phyloP scores from a whole-genome alignment of 2,329 filamentous ascomycete genomes.

The Hypoxylon sp. region DNA sequence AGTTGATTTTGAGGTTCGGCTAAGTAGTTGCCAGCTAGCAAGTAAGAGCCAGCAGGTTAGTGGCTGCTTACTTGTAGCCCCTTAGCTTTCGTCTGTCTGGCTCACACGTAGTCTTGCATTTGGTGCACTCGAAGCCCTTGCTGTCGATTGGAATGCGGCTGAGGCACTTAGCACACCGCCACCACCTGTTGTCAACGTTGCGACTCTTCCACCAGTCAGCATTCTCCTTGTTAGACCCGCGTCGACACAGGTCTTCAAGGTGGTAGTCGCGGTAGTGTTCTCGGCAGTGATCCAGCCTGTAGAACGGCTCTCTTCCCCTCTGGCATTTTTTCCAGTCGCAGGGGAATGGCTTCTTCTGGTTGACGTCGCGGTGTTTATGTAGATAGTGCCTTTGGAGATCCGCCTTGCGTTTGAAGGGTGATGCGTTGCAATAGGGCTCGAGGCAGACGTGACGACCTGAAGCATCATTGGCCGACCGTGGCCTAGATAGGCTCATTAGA shows the following conservation, averaged over 20 bases:
- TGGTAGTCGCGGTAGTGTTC: constrained; percentile 71
- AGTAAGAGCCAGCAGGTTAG: background rate
- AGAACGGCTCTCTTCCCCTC: constrained; percentile 64
- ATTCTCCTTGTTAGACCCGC: constrained; percentile 49
- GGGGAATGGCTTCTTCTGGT: constrained; percentile 60
- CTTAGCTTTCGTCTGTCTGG: constrained; percentile 54
- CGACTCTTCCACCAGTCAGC: constrained; percentile 60
- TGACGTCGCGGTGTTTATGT: constrained; percentile 63
- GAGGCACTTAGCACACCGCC: constrained; percentile 70
- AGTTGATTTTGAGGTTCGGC: constrained; percentile 13
- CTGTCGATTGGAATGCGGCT: constrained; percentile 60
- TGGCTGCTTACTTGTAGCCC: constrained; percentile 40
- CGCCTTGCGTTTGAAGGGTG: constrained; percentile 66
- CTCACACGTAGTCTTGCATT: constrained; percentile 65
- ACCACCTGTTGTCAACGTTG: constrained; percentile 62
- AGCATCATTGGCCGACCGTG: constrained; percentile 31
- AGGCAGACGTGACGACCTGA: constrained; percentile 45
- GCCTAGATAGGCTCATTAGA: constrained; percentile 33
- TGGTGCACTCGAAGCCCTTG: constrained; percentile 62
- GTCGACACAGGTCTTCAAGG: constrained; percentile 62
- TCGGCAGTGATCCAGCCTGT: constrained; percentile 69
- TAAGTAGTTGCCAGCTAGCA: constrained; percentile 7
- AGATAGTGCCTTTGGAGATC: constrained; percentile 69
- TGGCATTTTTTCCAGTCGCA: constrained; percentile 69
- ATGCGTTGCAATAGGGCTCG: constrained; percentile 57